Base-by-base conservation (phyloP, 345 rosid species). In the Lumnitzera racemosa region DNA sequence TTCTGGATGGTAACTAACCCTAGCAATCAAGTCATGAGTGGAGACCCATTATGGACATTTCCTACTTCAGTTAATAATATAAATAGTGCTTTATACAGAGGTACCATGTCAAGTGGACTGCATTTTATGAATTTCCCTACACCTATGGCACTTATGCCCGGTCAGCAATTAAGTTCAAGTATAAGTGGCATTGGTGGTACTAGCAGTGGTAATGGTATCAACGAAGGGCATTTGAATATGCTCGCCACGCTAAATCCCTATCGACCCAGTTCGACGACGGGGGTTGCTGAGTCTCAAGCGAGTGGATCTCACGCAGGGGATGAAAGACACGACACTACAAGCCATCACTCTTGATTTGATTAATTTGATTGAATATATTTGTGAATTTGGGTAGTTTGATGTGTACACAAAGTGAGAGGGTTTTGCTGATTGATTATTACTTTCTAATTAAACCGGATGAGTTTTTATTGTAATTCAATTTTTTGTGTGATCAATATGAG, bases 101-200 rank as follows among this genome's bases (percentile, higher is more conserved):
- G 96, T 49, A 73, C 77, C 58, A 80, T 81, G 78, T 81, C 96
- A 1, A 87, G 92, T 63, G 98, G 94, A 15, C 81, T 92, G 43
- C 96, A 92, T 81, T 87, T 89, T 63, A 92, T 92, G 98, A 92
- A 92, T 65, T 92, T 89, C 58, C 85, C 96, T 5, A 72, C 91
- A 0, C 96, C 98, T 11, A 74, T 92, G 78, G 91, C 97, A 9
- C 68, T 92, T 36, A 66, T 89, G 71, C 87, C 88, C 0, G 80
- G 94, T 51, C 94, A 87, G 73, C 96, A 85, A 74, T 61, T 87
- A 64, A 86, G 87, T 15, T 80, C 90, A 0, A 65, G 70, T 3
- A 36, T 36, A 36, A 74, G 79, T 5, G 66, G 74, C 23, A 69
- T 64, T 1, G 74, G 78, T 12, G 67, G 75, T 51, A 67, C 65